Percentiles rank a stretch among this genome's conserved stretches.
These are phyloP conservation scores for Microthlaspi erraticum DNA, from an alignment of 345 rosid species.

Conservation along the genomic window DNA sequence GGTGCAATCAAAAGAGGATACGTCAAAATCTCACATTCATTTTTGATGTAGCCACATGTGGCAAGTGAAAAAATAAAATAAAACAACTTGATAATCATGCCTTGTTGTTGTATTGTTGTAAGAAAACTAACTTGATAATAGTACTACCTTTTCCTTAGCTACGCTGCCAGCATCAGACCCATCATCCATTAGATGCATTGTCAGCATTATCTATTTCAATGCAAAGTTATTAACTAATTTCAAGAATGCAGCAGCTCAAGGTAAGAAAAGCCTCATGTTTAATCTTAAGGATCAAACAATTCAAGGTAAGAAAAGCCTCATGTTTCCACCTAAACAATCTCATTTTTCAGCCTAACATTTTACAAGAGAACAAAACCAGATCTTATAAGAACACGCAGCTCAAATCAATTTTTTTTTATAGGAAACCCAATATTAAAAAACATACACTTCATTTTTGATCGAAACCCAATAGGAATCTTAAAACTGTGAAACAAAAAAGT, in stretches of 20 bases:
- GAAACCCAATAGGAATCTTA: conserved; percentile 1
- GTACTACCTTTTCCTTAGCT: too few relatives aligned
- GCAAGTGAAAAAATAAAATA: too few relatives aligned
- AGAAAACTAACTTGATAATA: too few relatives aligned
- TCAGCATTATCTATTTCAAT: too few relatives aligned
- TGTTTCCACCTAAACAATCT: background rate
- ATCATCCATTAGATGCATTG: too few relatives aligned
- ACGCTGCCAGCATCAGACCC: too few relatives aligned
- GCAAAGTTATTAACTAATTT: conserved; percentile 58
- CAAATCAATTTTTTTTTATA: background rate
- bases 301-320: background rate
- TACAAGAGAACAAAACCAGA: conserved; percentile 25
- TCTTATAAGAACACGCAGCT: conserved; percentile 6
- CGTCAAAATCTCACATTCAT: too few relatives aligned
- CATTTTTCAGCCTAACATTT: conserved; percentile 1
- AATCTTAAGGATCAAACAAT: background rate
- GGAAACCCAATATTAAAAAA: background rate
- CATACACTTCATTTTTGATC: conserved; percentile 12
- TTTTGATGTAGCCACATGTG: too few relatives aligned
- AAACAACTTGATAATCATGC: too few relatives aligned
- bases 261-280: too few relatives aligned
- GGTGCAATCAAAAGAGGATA: too few relatives aligned
- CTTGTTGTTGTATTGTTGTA: too few relatives aligned
- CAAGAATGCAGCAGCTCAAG: conserved; percentile 88
- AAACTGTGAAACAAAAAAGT: background rate